Base-by-base conservation (phyloP, 2,329 filamentous ascomycete species). In the Ophiobolus disseminans region DNA sequence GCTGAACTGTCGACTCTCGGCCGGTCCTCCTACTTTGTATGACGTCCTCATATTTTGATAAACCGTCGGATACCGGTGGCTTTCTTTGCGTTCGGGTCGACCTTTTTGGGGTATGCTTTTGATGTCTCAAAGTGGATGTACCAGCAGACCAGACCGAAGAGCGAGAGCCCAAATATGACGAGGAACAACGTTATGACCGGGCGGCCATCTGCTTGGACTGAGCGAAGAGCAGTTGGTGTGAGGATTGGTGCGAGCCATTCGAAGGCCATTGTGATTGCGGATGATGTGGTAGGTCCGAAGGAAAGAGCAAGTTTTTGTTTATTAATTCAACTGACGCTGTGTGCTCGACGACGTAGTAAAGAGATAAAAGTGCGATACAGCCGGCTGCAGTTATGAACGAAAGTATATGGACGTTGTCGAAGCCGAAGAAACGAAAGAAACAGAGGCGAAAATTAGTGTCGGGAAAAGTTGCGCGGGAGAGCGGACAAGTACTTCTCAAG, bases 141-240 rank as follows among this genome's bases (percentile, higher is more conserved):
- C 57, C 63, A 66, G 45, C 60, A 63, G 14, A 66, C 34, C 3
- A 45, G 41, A 20, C 62, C 60, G 26, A 67, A 60, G 4, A 54
- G 37, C 7, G 54, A 50, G 9, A 97, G 80, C 36, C 91, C 90
- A 52, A 85, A 81, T 47, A 96, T 76, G 39, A 93, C 84, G 74
- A 97, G 92, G 48, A 90, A 75, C 0, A 91, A 95, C 14, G 87
- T 87, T 60, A 96, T 84, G 62, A 97, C 91, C 13, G 93, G 94
- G 2, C 92, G 87, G 9, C 89, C 88, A 70, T 92, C 65, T 23
- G 63, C 63, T 47, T 68, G 57, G n/a, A 68, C 63, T 22, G 62
- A 66, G 44, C 65, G 65, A 28, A 68, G 53, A n/a, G 65, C 65
- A 19, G 62, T 53, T 3, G 65, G 65, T 14, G 65, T 68, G 23